These are phyloP conservation scores for Geranium rotundifolium DNA, from an alignment of 345 rosid genomes.

Conservation along the genomic window DNA sequence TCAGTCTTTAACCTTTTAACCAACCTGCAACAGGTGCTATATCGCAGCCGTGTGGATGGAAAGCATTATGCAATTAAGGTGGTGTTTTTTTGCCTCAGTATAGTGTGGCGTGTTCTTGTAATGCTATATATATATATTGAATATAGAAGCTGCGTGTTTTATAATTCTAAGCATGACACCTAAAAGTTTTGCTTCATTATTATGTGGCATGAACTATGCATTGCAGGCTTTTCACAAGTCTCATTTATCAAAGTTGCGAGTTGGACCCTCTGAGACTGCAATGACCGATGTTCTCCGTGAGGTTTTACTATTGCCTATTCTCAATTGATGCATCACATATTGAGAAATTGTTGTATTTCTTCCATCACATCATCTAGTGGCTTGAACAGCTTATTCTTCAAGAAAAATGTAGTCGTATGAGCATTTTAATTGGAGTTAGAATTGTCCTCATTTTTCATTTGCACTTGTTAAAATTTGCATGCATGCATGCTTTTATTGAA, in stretches of 20 bases:
- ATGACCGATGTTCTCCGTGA: constrained; percentile 96
- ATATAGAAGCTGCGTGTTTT: background rate
- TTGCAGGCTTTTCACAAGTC: constrained; percentile 92
- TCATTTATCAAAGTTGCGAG: constrained; percentile 69
- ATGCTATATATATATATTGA: background rate
- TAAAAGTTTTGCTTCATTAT: constrained; percentile 1
- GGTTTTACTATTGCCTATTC: constrained; percentile 27
- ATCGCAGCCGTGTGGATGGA: constrained; percentile 65
- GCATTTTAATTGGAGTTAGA: background rate
- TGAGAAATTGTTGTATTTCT: background rate
- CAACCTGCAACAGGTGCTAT: constrained; percentile 51
- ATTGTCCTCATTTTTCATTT: background rate
- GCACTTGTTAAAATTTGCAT: background rate
- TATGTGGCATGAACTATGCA: constrained; percentile 9
- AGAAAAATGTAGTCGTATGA: too few relatives aligned
- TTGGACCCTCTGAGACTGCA: constrained; percentile 97
- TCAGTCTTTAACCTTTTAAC: constrained; percentile 8
- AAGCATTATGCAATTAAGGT: constrained; percentile 91
- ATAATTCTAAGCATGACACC: too few relatives aligned
- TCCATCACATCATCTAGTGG: background rate
- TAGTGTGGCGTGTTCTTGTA: background rate
- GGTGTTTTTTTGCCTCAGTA: constrained; percentile 11
- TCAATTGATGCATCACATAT: background rate
- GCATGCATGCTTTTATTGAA: background rate
- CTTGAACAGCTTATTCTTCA: background rate